Conservation (phyloP, 1,284 basidiomycete genomes). For the Rhizopogon hawkerae region DNA sequence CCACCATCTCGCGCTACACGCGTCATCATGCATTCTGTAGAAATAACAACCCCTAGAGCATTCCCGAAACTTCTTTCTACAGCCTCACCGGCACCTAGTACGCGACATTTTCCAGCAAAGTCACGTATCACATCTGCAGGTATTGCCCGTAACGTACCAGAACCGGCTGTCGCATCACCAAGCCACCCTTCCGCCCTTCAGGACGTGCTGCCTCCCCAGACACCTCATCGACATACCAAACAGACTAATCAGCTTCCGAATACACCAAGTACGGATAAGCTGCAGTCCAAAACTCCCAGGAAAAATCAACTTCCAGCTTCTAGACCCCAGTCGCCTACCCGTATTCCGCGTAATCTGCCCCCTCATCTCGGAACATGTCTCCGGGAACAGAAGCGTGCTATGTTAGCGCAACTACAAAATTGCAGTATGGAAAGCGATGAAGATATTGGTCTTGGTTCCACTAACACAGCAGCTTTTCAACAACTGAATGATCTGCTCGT, state of each 20-base stretch:
- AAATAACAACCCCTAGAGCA: slow-evolving; percentile 27
- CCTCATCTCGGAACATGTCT: slow-evolving; percentile 36
- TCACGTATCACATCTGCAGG: slow-evolving; percentile 20
- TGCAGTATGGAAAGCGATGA: slow-evolving; percentile 23
- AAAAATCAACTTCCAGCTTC: slow-evolving; percentile 7
- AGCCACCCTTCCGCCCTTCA: slow-evolving; percentile 24
- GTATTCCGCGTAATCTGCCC: slow-evolving; percentile 25
- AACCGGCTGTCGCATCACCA: slow-evolving; percentile 8
- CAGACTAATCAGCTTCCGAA: slow-evolving; percentile 6
- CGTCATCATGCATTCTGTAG: slow-evolving; percentile 33
- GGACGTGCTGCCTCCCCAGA: slow-evolving; percentile 13
- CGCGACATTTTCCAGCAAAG: neutral
- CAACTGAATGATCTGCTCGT: slow-evolving; percentile 56
- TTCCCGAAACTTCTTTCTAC: slow-evolving; percentile 4
- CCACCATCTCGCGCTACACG: slow-evolving; percentile 22
- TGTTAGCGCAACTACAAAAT: slow-evolving; percentile 41
- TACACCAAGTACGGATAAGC: slow-evolving; percentile 16
- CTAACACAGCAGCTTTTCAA: slow-evolving; percentile 42
- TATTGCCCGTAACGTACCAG: neutral
- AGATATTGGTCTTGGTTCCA: slow-evolving; percentile 27
- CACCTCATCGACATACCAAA: slow-evolving; percentile 12
- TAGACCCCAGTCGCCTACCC: slow-evolving; percentile 13
- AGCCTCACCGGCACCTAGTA: slow-evolving; percentile 13
- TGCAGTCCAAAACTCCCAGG: slow-evolving; percentile 11
- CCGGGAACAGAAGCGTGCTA: slow-evolving; percentile 49